Percentiles rank a stretch among this genome's conserved stretches.
These are phyloP conservation scores for Coprinopsis cinerea DNA, from an alignment of 768 basidiomycete genomes.

Conservation along the genomic window DNA sequence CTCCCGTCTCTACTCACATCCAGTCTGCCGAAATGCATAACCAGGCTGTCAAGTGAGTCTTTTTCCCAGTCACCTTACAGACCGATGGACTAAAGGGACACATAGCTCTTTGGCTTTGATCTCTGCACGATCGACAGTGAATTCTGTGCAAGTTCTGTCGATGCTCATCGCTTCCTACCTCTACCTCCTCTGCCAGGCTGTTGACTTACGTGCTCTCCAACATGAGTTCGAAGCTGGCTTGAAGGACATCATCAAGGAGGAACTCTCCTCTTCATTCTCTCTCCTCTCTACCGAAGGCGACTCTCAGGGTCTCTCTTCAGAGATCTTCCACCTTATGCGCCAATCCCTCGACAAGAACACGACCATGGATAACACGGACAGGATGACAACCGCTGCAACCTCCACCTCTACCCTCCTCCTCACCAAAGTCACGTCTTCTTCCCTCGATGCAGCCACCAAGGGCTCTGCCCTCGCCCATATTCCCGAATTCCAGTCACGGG, in stretches of 20 bases:
- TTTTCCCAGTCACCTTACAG: not conserved
- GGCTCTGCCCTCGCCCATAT: constrained; percentile 26
- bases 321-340: constrained; percentile 34
- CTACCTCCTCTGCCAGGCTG: constrained; percentile 69
- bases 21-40: constrained; percentile 86
- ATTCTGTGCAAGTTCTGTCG: constrained; percentile 62
- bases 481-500: constrained; percentile 43
- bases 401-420: constrained; percentile 47
- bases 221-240: constrained; percentile 49
- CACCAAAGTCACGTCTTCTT: constrained; percentile 36
- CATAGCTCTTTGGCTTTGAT: constrained; percentile 58
- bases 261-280: constrained; percentile 38
- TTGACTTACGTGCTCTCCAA: constrained; percentile 75
- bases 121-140: constrained; percentile 68
- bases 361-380: constrained; percentile 61
- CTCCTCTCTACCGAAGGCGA: constrained; percentile 21
- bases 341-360: constrained; percentile 60
- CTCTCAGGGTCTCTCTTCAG: constrained; percentile 3
- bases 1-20: constrained; percentile 72
- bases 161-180: constrained; percentile 68
- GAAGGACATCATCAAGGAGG: constrained; percentile 40
- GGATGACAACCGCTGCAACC: constrained; percentile 60
- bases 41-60: constrained; percentile 70
- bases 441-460: constrained; percentile 23
- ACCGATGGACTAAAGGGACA: constrained; percentile 3